phyloP scores from a whole-genome alignment of 345 rosid genomes.

The Brassica napus region Da-Ae NC_063445.1:2689001-2689500 shows the following conservation, averaged over 20 bases:
- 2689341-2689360: constrained; percentile 43
- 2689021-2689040: constrained; percentile 18
- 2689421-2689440: constrained; percentile 63
- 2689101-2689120: constrained; percentile 81
- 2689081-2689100: neutral
- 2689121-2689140: constrained; percentile 62
- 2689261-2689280: constrained; percentile 83
- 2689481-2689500: constrained; percentile 17
- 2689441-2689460: constrained; percentile 27
- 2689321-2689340: constrained; percentile 26
- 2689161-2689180: constrained; percentile 61
- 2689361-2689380: constrained; percentile 54
- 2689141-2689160: constrained; percentile 57
- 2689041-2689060: neutral
- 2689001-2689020: constrained; percentile 88
- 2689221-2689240: constrained; percentile 21
- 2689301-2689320: constrained; percentile 41
- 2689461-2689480: constrained; percentile 14
- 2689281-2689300: constrained; percentile 54
- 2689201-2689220: neutral
- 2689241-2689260: constrained; percentile 45
- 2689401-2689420: constrained; percentile 63
- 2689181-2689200: constrained; percentile 16
- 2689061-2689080: too few relatives aligned
- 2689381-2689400: constrained; percentile 64